These are phyloP conservation scores for Rostrohypoxylon terebratum DNA, from an alignment of 495 filamentous ascomycete species.

Conservation along the genomic window DNA sequence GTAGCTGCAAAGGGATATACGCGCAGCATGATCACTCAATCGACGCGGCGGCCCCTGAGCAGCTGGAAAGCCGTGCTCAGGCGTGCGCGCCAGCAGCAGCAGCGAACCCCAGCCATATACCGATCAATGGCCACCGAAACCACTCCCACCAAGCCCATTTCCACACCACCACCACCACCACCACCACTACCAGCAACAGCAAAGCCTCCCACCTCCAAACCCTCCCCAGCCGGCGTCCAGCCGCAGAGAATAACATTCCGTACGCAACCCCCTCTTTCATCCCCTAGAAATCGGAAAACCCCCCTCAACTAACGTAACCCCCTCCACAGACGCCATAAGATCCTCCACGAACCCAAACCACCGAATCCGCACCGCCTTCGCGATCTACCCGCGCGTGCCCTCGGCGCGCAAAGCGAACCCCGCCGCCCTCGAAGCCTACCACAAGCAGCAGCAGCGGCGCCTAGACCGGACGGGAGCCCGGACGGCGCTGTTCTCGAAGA, in stretches of 20 bases:
- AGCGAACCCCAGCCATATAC: constrained; percentile 42
- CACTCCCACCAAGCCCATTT: constrained; percentile 25
- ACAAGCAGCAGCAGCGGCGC: constrained; percentile 70
- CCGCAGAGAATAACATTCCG: background rate
- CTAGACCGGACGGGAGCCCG: constrained; percentile 89
- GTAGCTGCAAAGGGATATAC: background rate
- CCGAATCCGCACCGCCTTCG: constrained; percentile 55
- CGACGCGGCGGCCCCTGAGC: constrained; percentile 72
- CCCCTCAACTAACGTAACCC: background rate
- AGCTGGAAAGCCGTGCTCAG: constrained; percentile 71
- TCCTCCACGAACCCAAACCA: constrained; percentile 40
- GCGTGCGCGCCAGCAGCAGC: constrained; percentile 54
- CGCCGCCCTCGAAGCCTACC: constrained; percentile 59
- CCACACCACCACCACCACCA: constrained; percentile 27
- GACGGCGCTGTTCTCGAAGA: constrained; percentile 79
- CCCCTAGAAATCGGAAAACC: background rate
- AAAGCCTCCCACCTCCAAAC: constrained; percentile 13
- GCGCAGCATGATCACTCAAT: constrained; percentile 68
- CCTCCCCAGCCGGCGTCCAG: background rate
- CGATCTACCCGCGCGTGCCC: constrained; percentile 65
- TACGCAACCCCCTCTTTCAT: background rate
- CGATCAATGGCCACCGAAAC: constrained; percentile 54
- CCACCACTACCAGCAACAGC: background rate
- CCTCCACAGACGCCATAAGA: constrained; percentile 36
- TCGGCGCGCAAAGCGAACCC: constrained; percentile 46